Evolutionary conservation across 352 stramenopile species (phyloP).

Genomic region (Phytophthora litchii): DNA sequence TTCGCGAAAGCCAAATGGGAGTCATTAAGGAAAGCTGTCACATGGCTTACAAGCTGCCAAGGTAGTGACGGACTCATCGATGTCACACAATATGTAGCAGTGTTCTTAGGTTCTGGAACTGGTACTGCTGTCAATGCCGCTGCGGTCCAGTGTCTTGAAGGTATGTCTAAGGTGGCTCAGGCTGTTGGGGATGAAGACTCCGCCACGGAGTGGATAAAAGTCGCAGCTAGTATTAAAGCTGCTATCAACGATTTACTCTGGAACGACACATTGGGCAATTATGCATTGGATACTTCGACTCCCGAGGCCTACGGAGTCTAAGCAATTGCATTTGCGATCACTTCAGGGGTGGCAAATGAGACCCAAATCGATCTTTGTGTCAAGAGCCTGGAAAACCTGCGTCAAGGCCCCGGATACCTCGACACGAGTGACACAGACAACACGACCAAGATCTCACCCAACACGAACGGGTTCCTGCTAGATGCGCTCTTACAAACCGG

Average conservation of each 20-base stretch:
- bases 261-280: conserved; percentile 32
- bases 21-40: conserved; percentile 20
- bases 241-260: conserved; percentile 37
- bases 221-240: conserved; percentile 24
- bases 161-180: not conserved
- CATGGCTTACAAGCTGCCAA: conserved; percentile 14
- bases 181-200: conserved; percentile 24
- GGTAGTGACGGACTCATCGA: conserved; percentile 16
- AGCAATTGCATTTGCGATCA: conserved; percentile 31
- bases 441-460: conserved; percentile 31
- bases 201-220: conserved; percentile 21
- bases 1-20: conserved; percentile 34
- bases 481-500: conserved; percentile 25
- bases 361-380: conserved; percentile 27
- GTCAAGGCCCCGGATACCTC: conserved; percentile 26
- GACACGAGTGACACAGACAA: not conserved
- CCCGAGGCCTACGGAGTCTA: conserved; percentile 29
- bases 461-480: conserved; percentile 40
- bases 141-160: too few species aligned
- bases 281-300: conserved; percentile 21
- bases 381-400: conserved; percentile 24
- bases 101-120: conserved; percentile 26
- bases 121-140: conserved; percentile 28
- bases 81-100: conserved; percentile 16
- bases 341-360: conserved; percentile 33